Conservation (phyloP, 495 filamentous ascomycete genomes). For the Parathielavia hyrcaniae region DNA sequence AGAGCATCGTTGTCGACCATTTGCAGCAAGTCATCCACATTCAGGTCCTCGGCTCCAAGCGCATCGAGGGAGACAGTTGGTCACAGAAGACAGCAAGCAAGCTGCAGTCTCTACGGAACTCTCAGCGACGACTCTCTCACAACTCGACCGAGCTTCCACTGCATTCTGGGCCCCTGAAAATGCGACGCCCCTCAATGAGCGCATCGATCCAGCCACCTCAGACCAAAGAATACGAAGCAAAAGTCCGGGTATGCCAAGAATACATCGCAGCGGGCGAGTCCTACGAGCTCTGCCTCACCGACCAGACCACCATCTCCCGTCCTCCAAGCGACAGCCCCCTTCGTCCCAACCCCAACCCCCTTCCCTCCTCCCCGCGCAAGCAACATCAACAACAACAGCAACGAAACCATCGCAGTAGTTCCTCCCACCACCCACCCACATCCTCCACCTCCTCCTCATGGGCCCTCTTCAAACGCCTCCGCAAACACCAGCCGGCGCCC, state of each 20-base stretch:
- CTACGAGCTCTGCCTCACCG: conserved; percentile 89
- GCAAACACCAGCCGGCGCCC: conserved; percentile 70
- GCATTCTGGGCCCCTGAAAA: not conserved
- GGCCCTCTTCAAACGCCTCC: conserved; percentile 66
- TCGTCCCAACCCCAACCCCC: conserved; percentile 21
- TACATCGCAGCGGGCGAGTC: conserved; percentile 73
- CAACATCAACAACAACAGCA: conserved; percentile 10
- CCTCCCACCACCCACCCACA: conserved; percentile 1
- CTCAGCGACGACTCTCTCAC: conserved; percentile 7
- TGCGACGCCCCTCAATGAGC: conserved; percentile 22
- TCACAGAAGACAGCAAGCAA: conserved; percentile 26
- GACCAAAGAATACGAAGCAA: conserved; percentile 52
- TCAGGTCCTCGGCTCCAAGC: conserved; percentile 49
- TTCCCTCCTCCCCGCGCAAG: conserved; percentile 25
- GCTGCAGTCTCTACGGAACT: conserved; percentile 26
- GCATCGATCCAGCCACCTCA: conserved; percentile 40
- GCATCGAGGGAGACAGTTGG: conserved; percentile 36
- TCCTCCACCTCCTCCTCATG: conserved; percentile 43
- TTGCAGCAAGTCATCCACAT: conserved; percentile 52
- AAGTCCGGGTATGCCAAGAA: conserved; percentile 64
- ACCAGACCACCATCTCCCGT: conserved; percentile 57
- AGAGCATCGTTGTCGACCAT: conserved; percentile 78
- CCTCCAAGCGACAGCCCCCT: conserved; percentile 35
- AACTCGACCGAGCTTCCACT: not conserved
- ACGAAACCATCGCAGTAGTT: not conserved